Base-by-base conservation (phyloP, 495 filamentous ascomycete genomes). In the Astrocystis sublimbata region DNA sequence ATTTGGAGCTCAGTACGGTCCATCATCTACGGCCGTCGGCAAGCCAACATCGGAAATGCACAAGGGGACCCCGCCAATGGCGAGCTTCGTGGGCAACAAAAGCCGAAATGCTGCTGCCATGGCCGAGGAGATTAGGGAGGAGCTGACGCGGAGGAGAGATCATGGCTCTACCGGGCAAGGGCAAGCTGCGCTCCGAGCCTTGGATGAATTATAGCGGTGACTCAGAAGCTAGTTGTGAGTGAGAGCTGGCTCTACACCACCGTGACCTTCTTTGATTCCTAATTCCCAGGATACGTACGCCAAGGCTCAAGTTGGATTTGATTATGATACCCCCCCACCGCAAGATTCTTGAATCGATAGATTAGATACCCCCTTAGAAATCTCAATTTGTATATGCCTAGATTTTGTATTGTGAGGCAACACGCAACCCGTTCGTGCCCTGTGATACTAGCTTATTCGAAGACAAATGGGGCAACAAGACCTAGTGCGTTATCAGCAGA, bases 131-230 rank as follows among this genome's bases (percentile, higher is more conserved):
- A 60, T 70, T 36, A 66, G 68, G 68, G 65, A 68, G 35, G 68
- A 49, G 21, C 62, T 70, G 23, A 55, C 35, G 15, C 62, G 57
- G n/a, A 65, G 63, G 12, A 65, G 56, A 50, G 53, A 35, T 12
- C 45, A 54, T 35, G 43, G 41, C 13, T 24, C 65, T 24, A 19
- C 56, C 15, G 65, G 71, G 33, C 60, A 69, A 26, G 57, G 62
- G 67, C n/a, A n/a, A n/a, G n/a, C n/a, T n/a, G 65, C 62, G 17
- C 69, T 81, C 36, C 72, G 75, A 64, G 72, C 58, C 12, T 75
- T 81, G 60, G 77, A 80, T 55, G 78, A 81, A 60, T 53, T 81
- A 52, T 81, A 71, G 50, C 46, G 26, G 15, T 24, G 15, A 12
- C 17, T 21, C 6, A 38, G 26, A n/a, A 46, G 17, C 26, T 30